Base-by-base conservation (phyloP, 2,329 filamentous ascomycete genomes). In the Graphilbum fragrans region DNA sequence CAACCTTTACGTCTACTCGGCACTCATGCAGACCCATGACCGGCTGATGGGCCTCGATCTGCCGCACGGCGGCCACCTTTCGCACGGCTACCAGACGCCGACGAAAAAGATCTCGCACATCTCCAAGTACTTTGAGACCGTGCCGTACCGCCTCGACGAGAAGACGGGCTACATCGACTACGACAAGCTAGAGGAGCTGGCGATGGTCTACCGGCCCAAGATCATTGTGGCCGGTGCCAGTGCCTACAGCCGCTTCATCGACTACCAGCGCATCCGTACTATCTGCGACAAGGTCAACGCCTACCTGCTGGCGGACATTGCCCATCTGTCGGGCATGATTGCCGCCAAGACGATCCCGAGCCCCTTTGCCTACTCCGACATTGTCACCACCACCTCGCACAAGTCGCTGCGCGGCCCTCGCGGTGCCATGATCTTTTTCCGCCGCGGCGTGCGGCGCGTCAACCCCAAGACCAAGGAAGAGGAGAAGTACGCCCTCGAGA, bases 341-440 rank as follows among this genome's bases (percentile, higher is more conserved):
- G 88, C 92, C 35, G 90, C 86, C 52, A 87, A 87, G 55, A 88
- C 94, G 42, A 78, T 95, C 50, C 86, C 87, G 35, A 82, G 84
- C 46, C 92, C 92, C 39, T 98, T 96, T 64, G 74, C 76, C 50
- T 81, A 83, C 61, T 84, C 87, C 50, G 92, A 98, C 60, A 82
- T 98, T 45, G 92, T 98, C 50, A 98, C 92, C 37, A 98, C 92
- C 19, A 98, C 92, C 31, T 95, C 86, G 47, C 92, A 98, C 74
- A 98, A 98, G 72, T 94, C 86, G 45, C 76, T 98, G 49, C 84
- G 92, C 58, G 92, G 92, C 31, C 92, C 92, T 31, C 80, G 92
- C 57, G 92, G 92, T 52, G 92, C 92, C 54, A 85, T 98, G 78
- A 98, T 98, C 62, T 98, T 98, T 74, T 98, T 81, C 78, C 82